Base-by-base conservation (phyloP, 2,329 filamentous ascomycete species). In the Ophiostoma tasmaniense region DNA sequence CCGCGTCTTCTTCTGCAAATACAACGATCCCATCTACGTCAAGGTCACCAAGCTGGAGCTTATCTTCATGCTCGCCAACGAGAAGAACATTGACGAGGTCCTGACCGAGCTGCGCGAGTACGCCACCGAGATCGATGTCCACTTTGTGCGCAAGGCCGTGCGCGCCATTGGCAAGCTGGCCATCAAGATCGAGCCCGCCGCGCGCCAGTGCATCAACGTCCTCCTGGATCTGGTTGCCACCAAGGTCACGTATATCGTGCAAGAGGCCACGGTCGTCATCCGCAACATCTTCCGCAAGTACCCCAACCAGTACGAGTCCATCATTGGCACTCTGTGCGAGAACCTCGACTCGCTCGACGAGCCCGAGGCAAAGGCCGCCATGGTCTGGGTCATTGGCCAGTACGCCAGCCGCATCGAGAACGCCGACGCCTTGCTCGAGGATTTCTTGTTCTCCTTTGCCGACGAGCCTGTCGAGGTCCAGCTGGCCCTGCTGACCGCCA, bases 211-310 rank as follows among this genome's bases (percentile, higher is more conserved):
- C 80, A 99, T 99, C 77, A 93, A 94, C 76, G 89, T 96, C 6
- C 84, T 99, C 0, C 84, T 99, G 25, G 93, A 97, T 72, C 86
- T 99, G 55, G 95, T 99, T 64, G 90, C 93, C 35, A 98, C 95
- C n/a, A 98, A 98, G 80, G 90, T 99, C 68, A 96, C 93, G 0
- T 99, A 99, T 76, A 99, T 99, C 73, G 95, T 99, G 0, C 95
- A 99, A 79, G 95, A 99, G 82, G 95, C 95, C 20, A 99, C 95
- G 0, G 95, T 99, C 5, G 95, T 99, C 33, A 99, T 99, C 76
- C 90, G 93, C 73, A 99, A 99, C 78, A 99, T 99, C 75, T 99
- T 99, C 85, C 90, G 95, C 74, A 98, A 98, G 80, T 99, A 99
- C 76, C 95, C 95, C 10, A 97, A 99, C 77, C 92, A 97, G 77